phyloP scores from a whole-genome alignment of 208 protist species.

The Trypanosoma platydactyli region DNA sequence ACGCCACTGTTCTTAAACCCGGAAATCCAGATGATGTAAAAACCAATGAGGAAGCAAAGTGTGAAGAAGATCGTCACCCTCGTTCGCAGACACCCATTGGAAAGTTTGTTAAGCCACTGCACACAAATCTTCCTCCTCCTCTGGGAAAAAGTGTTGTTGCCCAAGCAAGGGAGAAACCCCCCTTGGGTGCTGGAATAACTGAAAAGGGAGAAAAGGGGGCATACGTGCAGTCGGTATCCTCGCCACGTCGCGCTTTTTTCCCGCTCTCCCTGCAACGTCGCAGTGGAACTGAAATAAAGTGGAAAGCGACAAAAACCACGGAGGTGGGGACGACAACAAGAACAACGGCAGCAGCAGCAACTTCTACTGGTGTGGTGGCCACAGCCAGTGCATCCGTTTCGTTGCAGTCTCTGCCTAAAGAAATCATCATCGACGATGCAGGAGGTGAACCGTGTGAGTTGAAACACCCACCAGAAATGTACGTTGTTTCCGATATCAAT shows the following conservation, averaged over 20 bases:
- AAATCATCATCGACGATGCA: not conserved
- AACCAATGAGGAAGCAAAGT: slow-evolving; percentile 12
- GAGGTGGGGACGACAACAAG: too few relatives aligned
- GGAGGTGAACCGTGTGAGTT: slow-evolving; percentile 27
- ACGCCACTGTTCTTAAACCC: slow-evolving; percentile 27
- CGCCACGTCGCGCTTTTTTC: too few relatives aligned
- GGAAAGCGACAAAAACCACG: too few relatives aligned
- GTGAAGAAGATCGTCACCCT: slow-evolving; percentile 13
- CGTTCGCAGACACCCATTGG: slow-evolving; percentile 14
- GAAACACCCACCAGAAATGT: slow-evolving; percentile 42
- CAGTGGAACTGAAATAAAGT: too few relatives aligned
- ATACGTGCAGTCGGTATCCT: too few relatives aligned
- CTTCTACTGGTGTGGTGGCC: too few relatives aligned
- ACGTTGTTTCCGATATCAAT: slow-evolving; percentile 76
- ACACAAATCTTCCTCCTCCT: not conserved
- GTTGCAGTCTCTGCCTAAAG: not conserved
- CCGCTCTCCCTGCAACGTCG: too few relatives aligned
- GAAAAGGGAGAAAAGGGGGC: not conserved
- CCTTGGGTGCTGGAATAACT: too few relatives aligned
- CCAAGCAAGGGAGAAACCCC: not conserved
- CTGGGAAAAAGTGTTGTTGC: not conserved
- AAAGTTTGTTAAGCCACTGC: slow-evolving; percentile 19
- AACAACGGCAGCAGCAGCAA: too few relatives aligned
- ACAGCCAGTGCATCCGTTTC: not conserved
- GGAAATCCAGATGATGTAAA: not conserved